These are phyloP conservation scores for Tolypocladium tundrense DNA, from an alignment of 2,329 filamentous ascomycete genomes.

Conservation along the genomic window DNA sequence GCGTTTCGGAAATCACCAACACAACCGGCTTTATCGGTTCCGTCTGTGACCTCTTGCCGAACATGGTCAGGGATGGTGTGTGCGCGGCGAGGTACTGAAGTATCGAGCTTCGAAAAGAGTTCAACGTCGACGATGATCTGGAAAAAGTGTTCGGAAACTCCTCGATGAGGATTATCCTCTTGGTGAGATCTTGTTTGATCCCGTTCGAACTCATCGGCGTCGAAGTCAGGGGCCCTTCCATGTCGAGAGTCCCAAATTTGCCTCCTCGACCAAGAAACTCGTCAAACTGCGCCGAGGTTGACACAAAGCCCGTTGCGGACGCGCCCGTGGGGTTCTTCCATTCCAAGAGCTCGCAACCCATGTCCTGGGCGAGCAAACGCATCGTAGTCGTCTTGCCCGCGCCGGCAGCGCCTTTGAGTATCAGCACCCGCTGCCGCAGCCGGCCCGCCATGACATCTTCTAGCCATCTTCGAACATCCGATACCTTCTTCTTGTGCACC, in stretches of 20 bases:
- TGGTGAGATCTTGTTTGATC: constrained; percentile 9
- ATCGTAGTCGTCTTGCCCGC: constrained; percentile 89
- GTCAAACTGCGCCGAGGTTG: constrained; percentile 73
- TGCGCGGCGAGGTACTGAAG: constrained; percentile 64
- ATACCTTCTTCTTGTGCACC: constrained; percentile 89
- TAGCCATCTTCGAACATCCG: constrained; percentile 77
- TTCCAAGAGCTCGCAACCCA: constrained; percentile 70
- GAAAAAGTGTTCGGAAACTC: constrained; percentile 73
- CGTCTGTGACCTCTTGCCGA: constrained; percentile 27
- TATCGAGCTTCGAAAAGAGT: constrained; percentile 65
- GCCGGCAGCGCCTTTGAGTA: constrained; percentile 84
- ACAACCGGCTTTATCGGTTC: constrained; percentile 61
- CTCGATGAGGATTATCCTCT: constrained; percentile 62
- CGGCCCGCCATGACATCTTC: constrained; percentile 59
- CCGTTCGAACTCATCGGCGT: constrained; percentile 10
- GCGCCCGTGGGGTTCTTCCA: constrained; percentile 76
- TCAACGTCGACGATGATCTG: constrained; percentile 51
- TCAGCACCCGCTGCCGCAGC: constrained; percentile 60
- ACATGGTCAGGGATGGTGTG: constrained; percentile 43
- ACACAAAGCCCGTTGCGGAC: constrained; percentile 50
- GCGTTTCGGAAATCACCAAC: constrained; percentile 83
- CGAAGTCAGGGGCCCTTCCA: constrained; percentile 19
- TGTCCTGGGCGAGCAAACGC: constrained; percentile 62
- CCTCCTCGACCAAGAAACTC: constrained; percentile 80
- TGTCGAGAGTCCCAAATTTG: constrained; percentile 64